Evolutionary conservation across 2,329 filamentous ascomycete species (phyloP).

Genomic region (Xylariales sp.): DNA sequence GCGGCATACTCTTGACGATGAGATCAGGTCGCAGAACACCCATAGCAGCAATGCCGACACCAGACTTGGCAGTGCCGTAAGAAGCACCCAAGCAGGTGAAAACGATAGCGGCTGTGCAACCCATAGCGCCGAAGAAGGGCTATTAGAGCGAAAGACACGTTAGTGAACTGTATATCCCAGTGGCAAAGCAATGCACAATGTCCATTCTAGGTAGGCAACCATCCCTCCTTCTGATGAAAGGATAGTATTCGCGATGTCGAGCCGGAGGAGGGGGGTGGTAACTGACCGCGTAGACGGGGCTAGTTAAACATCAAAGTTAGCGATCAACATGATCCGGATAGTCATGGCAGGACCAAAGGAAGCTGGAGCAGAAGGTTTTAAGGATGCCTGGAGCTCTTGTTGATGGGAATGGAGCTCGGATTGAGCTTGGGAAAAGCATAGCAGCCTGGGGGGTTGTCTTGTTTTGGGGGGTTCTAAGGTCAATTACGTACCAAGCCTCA

Average conservation of each 20-base stretch:
- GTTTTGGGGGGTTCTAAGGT: too few species aligned
- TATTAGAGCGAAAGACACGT: slow-evolving; percentile 19
- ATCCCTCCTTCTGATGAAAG: too few species aligned
- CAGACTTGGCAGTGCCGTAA: slow-evolving; percentile 98
- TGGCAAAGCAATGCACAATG: too few species aligned
- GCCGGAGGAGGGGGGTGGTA: slow-evolving; percentile 16
- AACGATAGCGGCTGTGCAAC: slow-evolving; percentile 85
- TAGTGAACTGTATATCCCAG: slow-evolving; percentile 15
- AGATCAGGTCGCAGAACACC: slow-evolving; percentile 96
- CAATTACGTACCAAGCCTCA: slow-evolving; percentile 30
- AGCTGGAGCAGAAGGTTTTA: neutral
- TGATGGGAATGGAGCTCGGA: slow-evolving; percentile 13
- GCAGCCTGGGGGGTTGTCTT: too few species aligned
- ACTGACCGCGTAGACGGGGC: slow-evolving; percentile 99
- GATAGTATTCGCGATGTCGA: slow-evolving; percentile 4
- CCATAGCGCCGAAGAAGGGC: slow-evolving; percentile 83
- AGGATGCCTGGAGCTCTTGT: slow-evolving; percentile 12
- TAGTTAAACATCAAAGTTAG: slow-evolving; percentile 35
- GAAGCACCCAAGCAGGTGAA: slow-evolving; percentile 96
- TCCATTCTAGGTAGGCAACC: too few species aligned
- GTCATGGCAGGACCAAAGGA: slow-evolving; percentile 1
- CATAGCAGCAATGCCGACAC: slow-evolving; percentile 97
- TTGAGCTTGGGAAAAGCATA: slow-evolving; percentile 8
- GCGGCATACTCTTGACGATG: slow-evolving; percentile 92
- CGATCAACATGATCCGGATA: slow-evolving; percentile 7